Evolutionary conservation across 208 protist species (phyloP).

Genomic region (Acanthamoeba sp.): DNA sequence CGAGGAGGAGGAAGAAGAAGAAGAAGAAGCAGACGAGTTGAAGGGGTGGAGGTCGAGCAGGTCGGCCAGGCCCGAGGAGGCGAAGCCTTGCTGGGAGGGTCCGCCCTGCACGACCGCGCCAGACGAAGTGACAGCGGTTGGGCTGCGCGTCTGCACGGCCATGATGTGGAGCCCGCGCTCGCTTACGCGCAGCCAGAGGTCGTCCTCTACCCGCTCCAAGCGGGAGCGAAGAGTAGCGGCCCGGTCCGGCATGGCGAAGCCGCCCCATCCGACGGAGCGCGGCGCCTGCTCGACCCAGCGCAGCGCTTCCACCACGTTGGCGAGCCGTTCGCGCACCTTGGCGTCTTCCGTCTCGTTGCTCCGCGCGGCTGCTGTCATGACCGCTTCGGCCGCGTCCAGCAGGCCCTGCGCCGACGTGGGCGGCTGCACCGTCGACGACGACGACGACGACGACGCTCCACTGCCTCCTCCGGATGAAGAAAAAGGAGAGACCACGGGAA

Average conservation of each 20-base stretch:
- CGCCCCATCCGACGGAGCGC: background rate
- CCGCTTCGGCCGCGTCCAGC: background rate
- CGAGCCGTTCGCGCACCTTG: slow-evolving; percentile 8
- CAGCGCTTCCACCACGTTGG: background rate
- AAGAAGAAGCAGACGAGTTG: background rate
- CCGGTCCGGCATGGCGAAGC: background rate
- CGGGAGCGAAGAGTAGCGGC: background rate
- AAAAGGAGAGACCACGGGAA: no score
- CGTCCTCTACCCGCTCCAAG: background rate
- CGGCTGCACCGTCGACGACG: background rate
- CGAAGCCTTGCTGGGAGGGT: background rate
- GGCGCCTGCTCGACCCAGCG: background rate
- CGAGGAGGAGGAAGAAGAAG: no score
- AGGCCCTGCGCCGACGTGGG: slow-evolving; percentile 9
- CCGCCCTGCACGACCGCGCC: background rate
- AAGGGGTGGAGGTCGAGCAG: background rate
- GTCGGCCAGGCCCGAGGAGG: background rate
- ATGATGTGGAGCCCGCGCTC: slow-evolving; percentile 40
- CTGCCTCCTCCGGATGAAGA: no score
- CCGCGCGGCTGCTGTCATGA: background rate
- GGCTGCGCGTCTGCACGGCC: background rate
- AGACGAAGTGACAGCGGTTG: background rate
- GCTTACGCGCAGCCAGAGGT: slow-evolving; percentile 53
- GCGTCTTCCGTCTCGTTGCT: background rate
- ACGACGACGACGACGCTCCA: no score